A percentile compares a stretch with the other conserved stretches of the same genome.
Conservation (phyloP, 2,329 filamentous ascomycete species). For the Paracorniculantispora psalliotae region DNA sequence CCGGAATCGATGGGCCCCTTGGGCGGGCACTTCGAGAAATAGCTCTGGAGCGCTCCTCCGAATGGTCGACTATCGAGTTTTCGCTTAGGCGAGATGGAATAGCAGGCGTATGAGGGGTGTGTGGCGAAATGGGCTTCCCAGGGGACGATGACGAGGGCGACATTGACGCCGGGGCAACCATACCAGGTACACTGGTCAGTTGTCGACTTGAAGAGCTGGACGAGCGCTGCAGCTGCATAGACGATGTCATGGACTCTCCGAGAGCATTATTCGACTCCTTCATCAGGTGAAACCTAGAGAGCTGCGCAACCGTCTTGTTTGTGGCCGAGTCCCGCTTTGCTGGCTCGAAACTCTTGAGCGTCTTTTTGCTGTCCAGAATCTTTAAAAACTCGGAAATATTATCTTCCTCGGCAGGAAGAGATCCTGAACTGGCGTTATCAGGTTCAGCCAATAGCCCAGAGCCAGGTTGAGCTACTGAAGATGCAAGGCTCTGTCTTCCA, state of each 20-base stretch:
- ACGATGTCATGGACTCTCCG: slow-evolving; percentile 90
- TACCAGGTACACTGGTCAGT: slow-evolving; percentile 56
- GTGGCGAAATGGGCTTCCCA: slow-evolving; percentile 82
- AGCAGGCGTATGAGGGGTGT: slow-evolving; percentile 87
- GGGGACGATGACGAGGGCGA: slow-evolving; percentile 88
- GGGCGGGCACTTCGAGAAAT: slow-evolving; percentile 26
- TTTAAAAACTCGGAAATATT: slow-evolving; percentile 93
- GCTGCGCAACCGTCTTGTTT: slow-evolving; percentile 70
- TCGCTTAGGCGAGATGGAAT: slow-evolving; percentile 91
- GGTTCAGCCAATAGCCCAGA: slow-evolving; percentile 74
- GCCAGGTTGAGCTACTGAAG: slow-evolving; percentile 65
- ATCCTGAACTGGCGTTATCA: slow-evolving; percentile 61
- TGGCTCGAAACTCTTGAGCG: slow-evolving; percentile 71
- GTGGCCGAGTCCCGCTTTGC: slow-evolving; percentile 64
- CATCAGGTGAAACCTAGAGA: slow-evolving; percentile 84
- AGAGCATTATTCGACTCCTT: slow-evolving; percentile 82
- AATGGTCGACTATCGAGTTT: slow-evolving; percentile 61
- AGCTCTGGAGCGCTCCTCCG: slow-evolving; percentile 23
- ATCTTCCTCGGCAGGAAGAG: slow-evolving; percentile 73
- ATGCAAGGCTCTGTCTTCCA: slow-evolving; percentile 70
- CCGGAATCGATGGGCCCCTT: slow-evolving; percentile 23
- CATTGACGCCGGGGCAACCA: slow-evolving; percentile 67
- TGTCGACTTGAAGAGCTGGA: slow-evolving; percentile 66
- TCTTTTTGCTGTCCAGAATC: slow-evolving; percentile 80
- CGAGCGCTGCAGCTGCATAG: slow-evolving; percentile 76